phyloP scores from a whole-genome alignment of 805 yeast species.

The Candida fluviatilis region DNA sequence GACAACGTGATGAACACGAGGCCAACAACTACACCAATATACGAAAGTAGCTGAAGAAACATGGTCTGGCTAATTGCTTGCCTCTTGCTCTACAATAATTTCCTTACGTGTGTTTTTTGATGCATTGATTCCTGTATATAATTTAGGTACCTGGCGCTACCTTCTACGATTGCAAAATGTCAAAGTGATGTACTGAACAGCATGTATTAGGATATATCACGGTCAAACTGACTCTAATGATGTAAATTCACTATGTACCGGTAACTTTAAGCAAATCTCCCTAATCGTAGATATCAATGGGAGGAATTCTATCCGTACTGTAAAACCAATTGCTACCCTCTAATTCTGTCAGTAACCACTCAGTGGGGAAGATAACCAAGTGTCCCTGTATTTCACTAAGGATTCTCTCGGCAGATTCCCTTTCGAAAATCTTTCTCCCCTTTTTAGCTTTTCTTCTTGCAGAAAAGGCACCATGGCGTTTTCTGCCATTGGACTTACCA shows the following conservation, averaged over 20 bases:
- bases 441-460: conserved; percentile 30
- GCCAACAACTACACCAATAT: conserved; percentile 34
- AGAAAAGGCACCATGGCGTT: conserved; percentile 35
- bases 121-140: too few relatives aligned
- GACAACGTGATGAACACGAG: conserved; percentile 41
- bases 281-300: conserved; percentile 86
- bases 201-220: too few relatives aligned
- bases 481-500: conserved; percentile 15
- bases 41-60: conserved; percentile 38
- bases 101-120: too few relatives aligned
- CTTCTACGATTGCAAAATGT: too few relatives aligned
- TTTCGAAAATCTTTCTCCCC: conserved; percentile 57
- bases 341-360: conserved; percentile 84
- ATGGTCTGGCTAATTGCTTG: too few relatives aligned
- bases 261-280: too few relatives aligned
- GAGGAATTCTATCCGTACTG: conserved; percentile 89
- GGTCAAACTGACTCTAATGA: too few relatives aligned
- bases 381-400: conserved; percentile 77
- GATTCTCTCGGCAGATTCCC: conserved; percentile 71
- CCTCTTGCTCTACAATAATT: too few relatives aligned
- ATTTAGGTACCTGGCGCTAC: too few relatives aligned
- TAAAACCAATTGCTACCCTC: conserved; percentile 95
- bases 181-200: too few relatives aligned
- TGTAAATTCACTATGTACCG: too few relatives aligned
- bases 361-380: conserved; percentile 84